A percentile compares a stretch with the other conserved stretches of the same genome.
Evolutionary conservation across 768 basidiomycete species (phyloP).

Genomic region (Suillus cothurnatus): DNA sequence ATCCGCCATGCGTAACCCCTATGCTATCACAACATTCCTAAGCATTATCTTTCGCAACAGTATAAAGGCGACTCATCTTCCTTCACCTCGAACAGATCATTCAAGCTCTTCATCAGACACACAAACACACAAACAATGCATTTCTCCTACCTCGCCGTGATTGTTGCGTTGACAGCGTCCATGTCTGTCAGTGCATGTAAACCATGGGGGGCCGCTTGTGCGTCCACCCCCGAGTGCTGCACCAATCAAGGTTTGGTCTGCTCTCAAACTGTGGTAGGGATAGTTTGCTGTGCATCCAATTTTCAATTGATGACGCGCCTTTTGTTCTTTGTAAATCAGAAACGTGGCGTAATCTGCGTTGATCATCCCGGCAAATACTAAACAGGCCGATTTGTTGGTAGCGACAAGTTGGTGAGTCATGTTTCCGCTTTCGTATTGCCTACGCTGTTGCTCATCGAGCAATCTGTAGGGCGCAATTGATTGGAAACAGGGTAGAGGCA

Average conservation of each 20-base stretch:
- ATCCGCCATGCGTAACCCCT: background rate
- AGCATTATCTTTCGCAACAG: background rate
- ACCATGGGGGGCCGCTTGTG: rapidly evolving
- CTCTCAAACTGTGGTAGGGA: background rate
- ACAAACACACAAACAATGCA: background rate
- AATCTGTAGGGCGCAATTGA: background rate
- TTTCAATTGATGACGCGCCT: too few relatives aligned
- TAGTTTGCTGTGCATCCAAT: too few relatives aligned
- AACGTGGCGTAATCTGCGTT: too few relatives aligned
- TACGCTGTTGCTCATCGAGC: background rate
- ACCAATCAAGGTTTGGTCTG: background rate
- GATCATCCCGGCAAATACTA: rapidly evolving
- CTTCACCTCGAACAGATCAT: background rate
- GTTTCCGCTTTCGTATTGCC: background rate
- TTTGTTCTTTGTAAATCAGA: too few relatives aligned
- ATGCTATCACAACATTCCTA: background rate
- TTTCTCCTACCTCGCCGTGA: background rate
- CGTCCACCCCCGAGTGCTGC: background rate
- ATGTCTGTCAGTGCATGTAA: background rate
- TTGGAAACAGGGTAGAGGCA: background rate
- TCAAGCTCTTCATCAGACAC: background rate
- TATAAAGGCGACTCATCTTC: background rate
- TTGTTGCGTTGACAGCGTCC: background rate
- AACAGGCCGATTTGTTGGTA: background rate
- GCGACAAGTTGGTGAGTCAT: background rate